Base-by-base conservation (phyloP, 1,284 basidiomycete species). In the Xanthoconium separans region DNA sequence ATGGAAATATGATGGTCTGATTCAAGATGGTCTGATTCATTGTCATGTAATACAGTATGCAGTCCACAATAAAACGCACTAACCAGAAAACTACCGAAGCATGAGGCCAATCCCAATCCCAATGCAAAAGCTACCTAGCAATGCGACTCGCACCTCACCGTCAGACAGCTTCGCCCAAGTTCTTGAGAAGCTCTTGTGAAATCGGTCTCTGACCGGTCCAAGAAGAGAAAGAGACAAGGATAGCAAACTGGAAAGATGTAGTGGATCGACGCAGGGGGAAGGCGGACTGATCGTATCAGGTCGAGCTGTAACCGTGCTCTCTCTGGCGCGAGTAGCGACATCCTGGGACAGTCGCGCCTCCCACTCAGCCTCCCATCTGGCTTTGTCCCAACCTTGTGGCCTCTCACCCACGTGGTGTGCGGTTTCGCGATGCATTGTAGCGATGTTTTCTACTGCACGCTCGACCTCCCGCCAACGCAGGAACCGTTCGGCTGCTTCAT, bases 401-500 rank as follows among this genome's bases (percentile, higher is more conserved):
- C 63, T 58, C 44, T 65, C 62, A 29, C 62, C 49, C n/a, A 64
- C 52, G 51, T 54, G 52, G 15, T 54, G 50, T n/a, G 56, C 45
- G 3, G 54, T 69, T 54, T 72, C 70, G 3, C 66, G 70, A 51
- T 57, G 66, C 4, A 47, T 48, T 39, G 46, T 49, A 44, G 67
- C 64, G 31, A 76, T 67, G 45, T 62, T 63, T 51, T 69, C 69
- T 15, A 80, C 77, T 6, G 77, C 77, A 33, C 76, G 74, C 60
- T 87, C 83, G 30, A 85, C 78, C 63, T 87, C 85, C 42, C 83
- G 74, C 87, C 86, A 89, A 34, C 79, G 77, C 54, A 89, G 64
- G 67, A 87, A 89, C n/a, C 86, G 77, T 47, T 85, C 82, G 0
- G 81, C 76, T 1, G 83, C 83, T 63, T 89, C 86, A n/a, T 69